Evolutionary conservation across 176 grass and related monocot genomes (phyloP), one percentile per base, ranked within the genome.

Genomic region (Eleusine coracana): DNA sequence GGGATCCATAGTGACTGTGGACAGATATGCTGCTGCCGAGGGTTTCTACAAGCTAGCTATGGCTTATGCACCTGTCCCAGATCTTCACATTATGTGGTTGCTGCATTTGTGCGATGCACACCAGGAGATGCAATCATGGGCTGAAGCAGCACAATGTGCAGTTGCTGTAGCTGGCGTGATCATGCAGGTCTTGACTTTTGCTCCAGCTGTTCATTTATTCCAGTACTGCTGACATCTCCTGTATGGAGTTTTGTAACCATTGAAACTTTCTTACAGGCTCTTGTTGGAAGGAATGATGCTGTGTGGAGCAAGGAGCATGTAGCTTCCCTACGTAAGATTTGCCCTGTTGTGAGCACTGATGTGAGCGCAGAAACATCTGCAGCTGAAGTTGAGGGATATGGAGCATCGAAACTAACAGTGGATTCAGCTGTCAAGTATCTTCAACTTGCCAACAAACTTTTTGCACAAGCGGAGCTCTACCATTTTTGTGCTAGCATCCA

Each of bases 21-120:
- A 99, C 60, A 93, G 93, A 71, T 99, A 87, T 87, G 96, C 96
- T 8, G 87, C 92, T 52, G 91, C 96, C 5, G 96, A 99, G 85
- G 92, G 96, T 63, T 99, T 93, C 83, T 93, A 99, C 81, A 99
- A 93, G 65, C 85, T 99, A 84, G 96, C 91, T 77, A 87, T 93
- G 89, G 96, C 96, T 38, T 98, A 95, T 85, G 83, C 87, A 7
- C 84, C 96, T 37, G 96, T 98, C 82, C 96, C 96, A 70, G 96
- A 98, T 90, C 92, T 98, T 85, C 92, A 98, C 68, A 98, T 98
- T 36, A 98, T 98, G 96, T 98, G 96, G 96, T 86, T 98, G 70
- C 87, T 96, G 42, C 96, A 99, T 90, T 82, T 99, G 66, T 99
- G 96, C 69, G 96, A 99, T 63, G 91, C 93, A 18, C 96, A 99